Evolutionary conservation across 1,139 yeast species (phyloP).

Genomic region (Kluyveromyces sp.): DNA sequence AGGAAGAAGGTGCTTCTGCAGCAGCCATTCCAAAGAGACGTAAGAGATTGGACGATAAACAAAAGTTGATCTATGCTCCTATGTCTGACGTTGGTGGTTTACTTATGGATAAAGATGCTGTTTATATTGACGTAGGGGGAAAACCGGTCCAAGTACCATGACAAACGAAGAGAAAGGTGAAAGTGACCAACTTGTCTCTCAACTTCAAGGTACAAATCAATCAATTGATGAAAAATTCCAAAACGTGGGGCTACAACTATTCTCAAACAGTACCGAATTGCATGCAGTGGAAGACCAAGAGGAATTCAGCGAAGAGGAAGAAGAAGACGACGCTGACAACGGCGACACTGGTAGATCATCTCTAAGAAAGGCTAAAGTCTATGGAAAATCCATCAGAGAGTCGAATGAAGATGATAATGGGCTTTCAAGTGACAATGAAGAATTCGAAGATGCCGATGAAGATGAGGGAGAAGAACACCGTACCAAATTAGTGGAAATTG

Average conservation of each 20-base stretch:
- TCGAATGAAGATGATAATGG: conserved; percentile 42
- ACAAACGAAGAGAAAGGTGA: conserved; percentile 65
- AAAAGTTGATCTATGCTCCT: conserved; percentile 93
- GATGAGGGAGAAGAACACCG: conserved; percentile 32
- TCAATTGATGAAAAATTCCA: conserved; percentile 56
- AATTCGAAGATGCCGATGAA: conserved; percentile 27
- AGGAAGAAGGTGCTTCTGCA: conserved; percentile 48
- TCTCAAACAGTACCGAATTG: conserved; percentile 50
- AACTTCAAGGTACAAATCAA: conserved; percentile 61
- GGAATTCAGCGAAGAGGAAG: conserved; percentile 34
- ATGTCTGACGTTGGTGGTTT: conserved; percentile 99
- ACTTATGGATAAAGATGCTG: conserved; percentile 93
- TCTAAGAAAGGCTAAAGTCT: conserved; percentile 52
- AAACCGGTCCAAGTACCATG: conserved; percentile 40
- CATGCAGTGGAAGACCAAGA: conserved; percentile 36
- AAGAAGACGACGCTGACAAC: conserved; percentile 29
- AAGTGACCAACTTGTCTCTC: conserved; percentile 79
- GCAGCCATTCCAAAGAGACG: conserved; percentile 63
- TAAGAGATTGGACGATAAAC: conserved; percentile 87
- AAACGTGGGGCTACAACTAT: conserved; percentile 68
- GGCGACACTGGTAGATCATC: conserved; percentile 45
- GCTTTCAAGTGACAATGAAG: conserved; percentile 36
- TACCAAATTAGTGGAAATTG: conserved; percentile 40
- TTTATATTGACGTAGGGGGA: conserved; percentile 81
- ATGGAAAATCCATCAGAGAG: conserved; percentile 49